Conservation (phyloP, 345 rosid genomes). For the Garcia nutans region DNA sequence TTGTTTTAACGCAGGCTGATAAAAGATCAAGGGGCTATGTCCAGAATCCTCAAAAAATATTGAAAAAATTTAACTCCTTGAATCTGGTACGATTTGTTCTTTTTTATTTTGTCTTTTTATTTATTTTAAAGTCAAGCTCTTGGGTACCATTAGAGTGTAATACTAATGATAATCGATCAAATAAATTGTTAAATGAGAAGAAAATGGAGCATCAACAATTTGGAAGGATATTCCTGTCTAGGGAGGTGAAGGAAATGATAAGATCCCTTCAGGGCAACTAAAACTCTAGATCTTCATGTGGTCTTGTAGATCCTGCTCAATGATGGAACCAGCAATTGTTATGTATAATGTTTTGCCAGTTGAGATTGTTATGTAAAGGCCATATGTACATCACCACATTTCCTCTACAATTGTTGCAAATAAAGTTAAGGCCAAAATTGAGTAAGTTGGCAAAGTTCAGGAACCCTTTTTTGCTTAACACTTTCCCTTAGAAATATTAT, state of each 20-base stretch:
- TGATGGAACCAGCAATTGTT: neutral
- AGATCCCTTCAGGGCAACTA: neutral
- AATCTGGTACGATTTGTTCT: constrained; percentile 21
- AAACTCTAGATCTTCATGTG: neutral
- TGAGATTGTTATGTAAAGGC: too few species aligned
- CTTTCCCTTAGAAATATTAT: neutral
- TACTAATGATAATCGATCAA: neutral
- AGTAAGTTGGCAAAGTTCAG: neutral
- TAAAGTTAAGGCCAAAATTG: too few species aligned
- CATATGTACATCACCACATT: too few species aligned
- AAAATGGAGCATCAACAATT: too few species aligned
- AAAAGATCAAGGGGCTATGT: constrained; percentile 68
- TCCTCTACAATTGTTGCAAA: too few species aligned
- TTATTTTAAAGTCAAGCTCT: neutral
- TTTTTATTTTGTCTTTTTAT: neutral
- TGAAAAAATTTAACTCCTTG: constrained; percentile 20
- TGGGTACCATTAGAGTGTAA: neutral
- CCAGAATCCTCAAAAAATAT: constrained; percentile 39
- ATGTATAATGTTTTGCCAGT: neutral
- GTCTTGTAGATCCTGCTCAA: neutral
- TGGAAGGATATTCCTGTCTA: neutral
- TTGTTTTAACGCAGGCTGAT: constrained; percentile 56
- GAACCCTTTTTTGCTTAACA: neutral
- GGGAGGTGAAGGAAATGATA: neutral
- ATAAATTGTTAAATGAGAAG: neutral